phyloP scores from a whole-genome alignment of 805 yeast species.

The Sungouiozyma intestinalis region DNA sequence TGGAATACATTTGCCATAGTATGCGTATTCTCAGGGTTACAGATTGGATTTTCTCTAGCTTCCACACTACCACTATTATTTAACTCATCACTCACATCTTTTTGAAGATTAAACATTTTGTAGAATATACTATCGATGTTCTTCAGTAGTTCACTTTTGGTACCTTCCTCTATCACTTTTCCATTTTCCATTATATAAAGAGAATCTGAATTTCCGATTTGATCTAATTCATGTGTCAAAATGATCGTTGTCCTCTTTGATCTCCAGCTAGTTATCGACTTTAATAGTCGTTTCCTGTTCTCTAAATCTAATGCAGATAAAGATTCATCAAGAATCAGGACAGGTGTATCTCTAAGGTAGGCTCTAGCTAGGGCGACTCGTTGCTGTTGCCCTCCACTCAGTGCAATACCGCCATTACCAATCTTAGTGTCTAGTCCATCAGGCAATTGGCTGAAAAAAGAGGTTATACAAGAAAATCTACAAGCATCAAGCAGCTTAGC shows the following conservation, averaged over 20 bases:
- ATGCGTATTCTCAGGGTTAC: no score
- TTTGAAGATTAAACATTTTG: constrained; percentile 7
- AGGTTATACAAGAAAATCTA: constrained; percentile 41
- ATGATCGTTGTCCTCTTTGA: constrained; percentile 62
- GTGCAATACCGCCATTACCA: constrained; percentile 34
- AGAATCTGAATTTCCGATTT: constrained; percentile 46
- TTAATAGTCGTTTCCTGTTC: constrained; percentile 37
- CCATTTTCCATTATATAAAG: constrained; percentile 58
- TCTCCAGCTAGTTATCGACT: constrained; percentile 50
- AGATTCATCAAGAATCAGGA: constrained; percentile 78
- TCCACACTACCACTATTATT: not conserved
- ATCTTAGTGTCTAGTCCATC: constrained; percentile 46
- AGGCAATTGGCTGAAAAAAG: constrained; percentile 39
- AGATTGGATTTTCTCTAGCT: not conserved
- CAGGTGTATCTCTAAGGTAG: constrained; percentile 55
- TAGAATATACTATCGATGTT: constrained; percentile 7
- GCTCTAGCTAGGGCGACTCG: constrained; percentile 82
- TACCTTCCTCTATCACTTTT: constrained; percentile 36
- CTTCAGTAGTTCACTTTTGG: constrained; percentile 26
- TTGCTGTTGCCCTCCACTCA: constrained; percentile 92
- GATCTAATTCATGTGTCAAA: constrained; percentile 65
- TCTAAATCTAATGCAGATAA: constrained; percentile 65
- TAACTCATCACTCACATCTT: not conserved
- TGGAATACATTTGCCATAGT: no score
- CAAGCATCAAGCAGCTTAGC: constrained; percentile 35